Evolutionary conservation across 352 stramenopile genomes (phyloP), one percentile per base, ranked within the genome.

Genomic region (Pythium volutum): DNA sequence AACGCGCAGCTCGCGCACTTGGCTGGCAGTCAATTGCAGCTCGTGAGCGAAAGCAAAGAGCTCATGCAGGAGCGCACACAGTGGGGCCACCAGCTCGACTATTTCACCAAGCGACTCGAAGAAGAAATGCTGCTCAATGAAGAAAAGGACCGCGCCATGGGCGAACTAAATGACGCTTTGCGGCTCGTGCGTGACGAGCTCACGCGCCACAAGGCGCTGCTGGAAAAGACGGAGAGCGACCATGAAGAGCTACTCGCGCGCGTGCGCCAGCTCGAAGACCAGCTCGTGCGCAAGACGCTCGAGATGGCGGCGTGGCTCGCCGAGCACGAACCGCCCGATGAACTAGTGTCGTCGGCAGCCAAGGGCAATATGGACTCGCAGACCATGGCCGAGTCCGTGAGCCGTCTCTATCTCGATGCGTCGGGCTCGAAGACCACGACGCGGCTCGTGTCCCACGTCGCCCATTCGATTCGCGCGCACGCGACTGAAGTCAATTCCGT

Each of bases 401-500:
- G 73, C 51, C 69, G 72, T 22, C 55, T 87, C 18, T 55, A 76
- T 39, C 29, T 87, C 15, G 69, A 77, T 45, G 54, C 29, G 22
- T 41, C 23, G 3, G 60, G 36, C 34, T 4, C 45, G 11, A 48
- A 66, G 11, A 36, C 45, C 23, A 61, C 59, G 38, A 67, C 59
- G 22, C 64, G 70, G 10, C 51, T 87, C 8, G 60, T 88, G 25
- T 73, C 67, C 5, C 65, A 63, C 12, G 67, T 83, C 36, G 72
- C 67, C 23, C 76, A 91, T 49, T 74, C 72, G 6, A 83, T 94
- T 36, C 82, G 84, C 18, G 84, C 84, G 5, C 84, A 94, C 55
- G 84, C 84, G 14, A 94, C 82, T 1, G 84, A 94, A 58, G 84
- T 90, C 20, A 94, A 94, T 59, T 91, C 80, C 33, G 79, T 94